These are phyloP conservation scores for Urostyla sp. DNA, from an alignment of 73 alveolate species.

Conservation along the genomic window DNA sequence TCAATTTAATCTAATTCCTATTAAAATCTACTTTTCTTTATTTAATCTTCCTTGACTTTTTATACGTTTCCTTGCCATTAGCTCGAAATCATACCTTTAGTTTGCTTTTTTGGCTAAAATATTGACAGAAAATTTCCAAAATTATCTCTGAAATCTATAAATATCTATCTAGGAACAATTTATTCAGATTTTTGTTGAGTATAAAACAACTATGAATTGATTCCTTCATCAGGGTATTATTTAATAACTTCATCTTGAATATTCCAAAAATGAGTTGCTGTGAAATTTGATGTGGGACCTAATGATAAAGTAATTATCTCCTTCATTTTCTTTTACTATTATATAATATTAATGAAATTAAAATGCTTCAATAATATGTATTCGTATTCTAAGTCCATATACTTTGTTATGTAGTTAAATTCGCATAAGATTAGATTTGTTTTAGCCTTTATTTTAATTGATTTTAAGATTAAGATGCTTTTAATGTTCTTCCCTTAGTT, in stretches of 20 bases:
- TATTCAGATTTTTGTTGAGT: background rate
- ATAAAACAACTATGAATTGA: slow-evolving; percentile 28
- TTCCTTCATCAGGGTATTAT: background rate
- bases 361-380: no score
- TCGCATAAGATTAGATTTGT: no score
- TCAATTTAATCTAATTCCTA: slow-evolving; percentile 29
- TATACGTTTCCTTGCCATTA: slow-evolving; percentile 9
- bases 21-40: slow-evolving; percentile 2
- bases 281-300: slow-evolving; percentile 34
- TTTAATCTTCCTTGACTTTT: slow-evolving; percentile 1
- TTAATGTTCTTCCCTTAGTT: background rate
- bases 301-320: slow-evolving; percentile 27
- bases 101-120: background rate
- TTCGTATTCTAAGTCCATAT: background rate
- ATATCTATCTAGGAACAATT: slow-evolving; percentile 33
- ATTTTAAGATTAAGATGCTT: slow-evolving; percentile 20
- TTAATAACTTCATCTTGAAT: slow-evolving; percentile 50
- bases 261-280: slow-evolving; percentile 50
- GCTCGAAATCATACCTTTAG: background rate
- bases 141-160: slow-evolving; percentile 25
- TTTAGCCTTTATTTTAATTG: no score
- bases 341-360: background rate
- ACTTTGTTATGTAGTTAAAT: background rate
- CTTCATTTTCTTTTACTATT: background rate
- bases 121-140: slow-evolving; percentile 35